Conservation (phyloP, 768 basidiomycete genomes). For the Lactarius sp. region DNA sequence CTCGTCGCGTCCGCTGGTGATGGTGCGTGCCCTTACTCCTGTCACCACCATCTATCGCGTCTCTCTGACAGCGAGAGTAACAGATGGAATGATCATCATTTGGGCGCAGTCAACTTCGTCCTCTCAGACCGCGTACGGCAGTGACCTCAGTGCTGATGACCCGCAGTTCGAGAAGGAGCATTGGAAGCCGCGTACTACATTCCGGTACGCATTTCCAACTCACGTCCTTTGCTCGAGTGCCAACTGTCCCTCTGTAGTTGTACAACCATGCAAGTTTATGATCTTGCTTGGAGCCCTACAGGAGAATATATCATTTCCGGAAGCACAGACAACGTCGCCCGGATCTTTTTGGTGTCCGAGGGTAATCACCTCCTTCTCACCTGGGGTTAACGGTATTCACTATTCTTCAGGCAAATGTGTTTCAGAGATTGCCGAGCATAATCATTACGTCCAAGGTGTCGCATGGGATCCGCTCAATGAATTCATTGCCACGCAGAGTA, state of each 20-base stretch:
- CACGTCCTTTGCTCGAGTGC: neutral
- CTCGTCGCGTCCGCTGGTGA: constrained; percentile 95
- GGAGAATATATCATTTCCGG: constrained; percentile 95
- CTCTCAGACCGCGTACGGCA: constrained; percentile 71
- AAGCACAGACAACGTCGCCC: constrained; percentile 91
- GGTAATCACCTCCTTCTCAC: constrained; percentile 25
- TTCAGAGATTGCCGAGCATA: constrained; percentile 88
- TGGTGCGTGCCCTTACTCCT: constrained; percentile 48
- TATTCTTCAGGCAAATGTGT: constrained; percentile 68
- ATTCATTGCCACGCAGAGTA: constrained; percentile 95
- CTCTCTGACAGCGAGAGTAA: constrained; percentile 5
- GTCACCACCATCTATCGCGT: neutral
- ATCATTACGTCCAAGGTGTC: constrained; percentile 96
- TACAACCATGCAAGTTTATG: constrained; percentile 94
- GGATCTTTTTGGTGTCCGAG: constrained; percentile 71
- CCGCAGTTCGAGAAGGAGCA: constrained; percentile 87
- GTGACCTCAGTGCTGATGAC: constrained; percentile 73
- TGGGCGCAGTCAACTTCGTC: constrained; percentile 84
- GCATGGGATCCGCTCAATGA: constrained; percentile 98
- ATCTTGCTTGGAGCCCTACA: constrained; percentile 94
- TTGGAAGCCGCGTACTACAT: constrained; percentile 86
- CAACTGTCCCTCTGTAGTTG: constrained; percentile 45
- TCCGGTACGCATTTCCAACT: constrained; percentile 50
- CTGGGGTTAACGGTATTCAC: constrained; percentile 12
- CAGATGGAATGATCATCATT: constrained; percentile 96